Percentiles rank a stretch among this genome's conserved stretches.
Evolutionary conservation across 2,329 filamentous ascomycete species (phyloP).

Genomic region (Trichoderma guizhouense): DNA sequence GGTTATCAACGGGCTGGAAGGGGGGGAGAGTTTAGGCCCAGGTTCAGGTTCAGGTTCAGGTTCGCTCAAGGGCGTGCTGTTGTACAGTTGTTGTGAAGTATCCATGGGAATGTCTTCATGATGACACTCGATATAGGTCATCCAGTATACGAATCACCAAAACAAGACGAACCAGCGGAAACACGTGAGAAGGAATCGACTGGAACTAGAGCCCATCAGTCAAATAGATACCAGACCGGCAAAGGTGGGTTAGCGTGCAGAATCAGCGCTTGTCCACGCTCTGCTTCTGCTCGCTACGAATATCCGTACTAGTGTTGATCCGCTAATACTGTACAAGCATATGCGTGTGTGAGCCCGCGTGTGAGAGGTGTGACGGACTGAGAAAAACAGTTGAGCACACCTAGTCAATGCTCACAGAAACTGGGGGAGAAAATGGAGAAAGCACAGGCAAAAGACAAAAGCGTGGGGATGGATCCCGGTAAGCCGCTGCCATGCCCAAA

Average conservation of each 20-base stretch:
- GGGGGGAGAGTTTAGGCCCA: not conserved
- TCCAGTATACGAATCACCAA: not conserved
- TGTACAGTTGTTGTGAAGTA: no score
- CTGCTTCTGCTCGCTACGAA: not conserved
- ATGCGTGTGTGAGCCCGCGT: not conserved
- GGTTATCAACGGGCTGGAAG: constrained; percentile 1
- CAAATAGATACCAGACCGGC: not conserved
- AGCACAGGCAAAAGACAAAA: not conserved
- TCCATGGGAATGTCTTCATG: no score
- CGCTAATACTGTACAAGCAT: no score
- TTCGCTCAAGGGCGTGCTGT: not conserved
- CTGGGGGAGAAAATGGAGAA: not conserved
- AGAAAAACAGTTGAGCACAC: not conserved
- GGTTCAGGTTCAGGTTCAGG: not conserved
- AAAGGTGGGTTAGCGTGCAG: not conserved
- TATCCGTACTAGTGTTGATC: not conserved
- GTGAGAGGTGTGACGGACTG: not conserved
- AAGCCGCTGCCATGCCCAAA: constrained; percentile 9
- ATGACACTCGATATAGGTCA: not conserved
- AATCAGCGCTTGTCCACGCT: not conserved
- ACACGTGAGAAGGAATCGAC: not conserved
- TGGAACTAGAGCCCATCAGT: not conserved
- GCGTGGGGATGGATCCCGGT: constrained; percentile 11
- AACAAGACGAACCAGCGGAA: not conserved
- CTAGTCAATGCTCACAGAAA: not conserved